Evolutionary conservation across 2,329 filamentous ascomycete genomes (phyloP).

Genomic region (Alternaria metachromatica): DNA sequence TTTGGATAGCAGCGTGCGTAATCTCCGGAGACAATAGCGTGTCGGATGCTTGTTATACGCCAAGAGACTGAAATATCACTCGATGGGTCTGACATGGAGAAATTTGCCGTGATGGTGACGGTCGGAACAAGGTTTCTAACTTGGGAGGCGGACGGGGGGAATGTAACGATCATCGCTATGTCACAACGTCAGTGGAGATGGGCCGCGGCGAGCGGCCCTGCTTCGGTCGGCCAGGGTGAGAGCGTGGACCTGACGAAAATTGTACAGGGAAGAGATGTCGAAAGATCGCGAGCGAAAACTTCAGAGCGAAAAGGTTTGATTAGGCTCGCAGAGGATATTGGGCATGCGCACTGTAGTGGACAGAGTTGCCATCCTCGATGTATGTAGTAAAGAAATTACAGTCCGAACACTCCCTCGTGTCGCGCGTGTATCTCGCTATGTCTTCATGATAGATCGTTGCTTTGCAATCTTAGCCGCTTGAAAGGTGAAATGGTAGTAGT

Average conservation of each 20-base stretch:
- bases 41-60: constrained; percentile 1
- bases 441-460: constrained; percentile 29
- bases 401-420: constrained; percentile 17
- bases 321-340: constrained; percentile 7
- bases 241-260: constrained; percentile 11
- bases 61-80: constrained; percentile 6
- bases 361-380: constrained; percentile 15
- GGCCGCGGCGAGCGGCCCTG: constrained; percentile 4
- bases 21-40: constrained; percentile 7
- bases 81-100: constrained; percentile 5
- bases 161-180: constrained; percentile 6
- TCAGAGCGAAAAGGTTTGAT: constrained; percentile 14
- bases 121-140: constrained; percentile 1
- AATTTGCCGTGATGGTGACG: not conserved
- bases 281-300: not conserved
- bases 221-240: constrained; percentile 9
- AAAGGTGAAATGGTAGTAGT: constrained; percentile 32
- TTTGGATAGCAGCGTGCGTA: not conserved
- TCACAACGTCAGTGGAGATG: constrained; percentile 11
- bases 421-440: constrained; percentile 24
- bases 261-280: constrained; percentile 5
- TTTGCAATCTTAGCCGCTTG: constrained; percentile 33
- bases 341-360: constrained; percentile 7
- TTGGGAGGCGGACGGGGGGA: not conserved
- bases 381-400: constrained; percentile 25